Conservation (phyloP, 108 stramenopile genomes). For the Stephanodiscus triporus region DNA sequence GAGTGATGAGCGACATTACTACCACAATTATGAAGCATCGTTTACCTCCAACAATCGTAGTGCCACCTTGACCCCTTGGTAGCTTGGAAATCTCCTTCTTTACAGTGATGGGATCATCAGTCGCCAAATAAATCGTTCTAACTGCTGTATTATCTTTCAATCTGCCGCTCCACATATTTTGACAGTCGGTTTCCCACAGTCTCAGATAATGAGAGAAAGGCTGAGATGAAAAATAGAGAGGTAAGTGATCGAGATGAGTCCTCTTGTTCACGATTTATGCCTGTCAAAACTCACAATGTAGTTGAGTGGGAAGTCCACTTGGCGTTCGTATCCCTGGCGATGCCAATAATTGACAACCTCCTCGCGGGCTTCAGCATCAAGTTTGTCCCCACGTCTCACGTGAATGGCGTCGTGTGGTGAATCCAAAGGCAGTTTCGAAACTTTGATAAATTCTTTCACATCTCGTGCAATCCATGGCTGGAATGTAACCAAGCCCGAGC, state of each 20-base stretch:
- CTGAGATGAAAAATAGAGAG: background rate
- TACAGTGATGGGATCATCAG: slow-evolving; percentile 31
- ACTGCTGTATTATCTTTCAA: background rate
- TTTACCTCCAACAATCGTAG: slow-evolving; percentile 11
- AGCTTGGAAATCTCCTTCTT: slow-evolving; percentile 16
- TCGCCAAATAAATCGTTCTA: slow-evolving; percentile 28
- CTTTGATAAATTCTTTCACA: slow-evolving; percentile 16
- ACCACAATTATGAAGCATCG: background rate
- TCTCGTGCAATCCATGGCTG: slow-evolving; percentile 41
- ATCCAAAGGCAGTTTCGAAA: slow-evolving; percentile 16
- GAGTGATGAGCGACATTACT: background rate
- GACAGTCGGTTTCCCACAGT: slow-evolving; percentile 16
- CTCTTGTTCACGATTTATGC: background rate
- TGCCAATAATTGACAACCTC: slow-evolving; percentile 38
- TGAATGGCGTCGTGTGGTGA: slow-evolving; percentile 30
- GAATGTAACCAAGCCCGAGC: slow-evolving; percentile 19
- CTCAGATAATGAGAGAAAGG: slow-evolving; percentile 25
- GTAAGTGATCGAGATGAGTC: background rate
- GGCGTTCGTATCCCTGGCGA: slow-evolving; percentile 13
- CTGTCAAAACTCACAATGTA: slow-evolving; percentile 21
- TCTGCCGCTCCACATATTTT: background rate
- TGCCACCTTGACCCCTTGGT: slow-evolving; percentile 9
- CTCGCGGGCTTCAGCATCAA: slow-evolving; percentile 14
- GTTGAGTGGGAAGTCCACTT: slow-evolving; percentile 14
- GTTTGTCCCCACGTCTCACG: slow-evolving; percentile 44